A percentile compares a stretch with the other conserved stretches of the same genome.
These are phyloP conservation scores for Auxenochlorella pyrenoidosa DNA, from an alignment of 139 green algal species.

Conservation along the genomic window DNA sequence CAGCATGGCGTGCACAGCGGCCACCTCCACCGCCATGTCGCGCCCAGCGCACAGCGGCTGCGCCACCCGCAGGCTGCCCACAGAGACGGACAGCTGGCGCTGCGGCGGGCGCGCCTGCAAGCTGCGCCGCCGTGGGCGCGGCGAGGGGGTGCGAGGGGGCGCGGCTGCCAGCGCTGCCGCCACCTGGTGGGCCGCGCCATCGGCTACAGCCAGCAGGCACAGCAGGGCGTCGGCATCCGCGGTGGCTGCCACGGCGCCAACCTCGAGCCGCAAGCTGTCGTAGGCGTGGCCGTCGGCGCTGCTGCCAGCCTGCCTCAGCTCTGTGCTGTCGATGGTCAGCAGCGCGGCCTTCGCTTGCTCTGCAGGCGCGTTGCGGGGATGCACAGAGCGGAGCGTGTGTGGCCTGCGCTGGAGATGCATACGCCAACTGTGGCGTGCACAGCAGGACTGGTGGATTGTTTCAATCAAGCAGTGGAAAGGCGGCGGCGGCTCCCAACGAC, in stretches of 20 bases:
- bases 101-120: background rate
- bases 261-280: background rate
- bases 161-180: background rate
- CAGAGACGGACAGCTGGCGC: background rate
- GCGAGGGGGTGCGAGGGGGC: background rate
- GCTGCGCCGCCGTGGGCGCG: background rate
- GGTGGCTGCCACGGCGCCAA: background rate
- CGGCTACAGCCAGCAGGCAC: conserved; percentile 23
- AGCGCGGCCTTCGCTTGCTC: conserved; percentile 22
- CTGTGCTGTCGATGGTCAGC: background rate
- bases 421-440: too few species aligned
- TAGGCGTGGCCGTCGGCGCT: background rate
- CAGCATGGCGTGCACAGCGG: background rate
- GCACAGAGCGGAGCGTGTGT: too few species aligned
- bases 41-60: conserved; percentile 4
- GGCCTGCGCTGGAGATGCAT: too few species aligned
- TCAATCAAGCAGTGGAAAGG: background rate
- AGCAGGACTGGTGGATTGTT: background rate
- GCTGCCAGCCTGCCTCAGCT: background rate
- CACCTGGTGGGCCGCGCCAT: conserved; percentile 13
- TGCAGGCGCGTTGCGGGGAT: background rate
- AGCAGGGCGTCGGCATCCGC: conserved; percentile 28
- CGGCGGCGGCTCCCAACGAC: background rate
- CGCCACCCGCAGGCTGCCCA: background rate
- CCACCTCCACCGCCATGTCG: conserved; percentile 25